Conservation (phyloP, 2,329 filamentous ascomycete genomes). For the Grosmannia serpens region DNA sequence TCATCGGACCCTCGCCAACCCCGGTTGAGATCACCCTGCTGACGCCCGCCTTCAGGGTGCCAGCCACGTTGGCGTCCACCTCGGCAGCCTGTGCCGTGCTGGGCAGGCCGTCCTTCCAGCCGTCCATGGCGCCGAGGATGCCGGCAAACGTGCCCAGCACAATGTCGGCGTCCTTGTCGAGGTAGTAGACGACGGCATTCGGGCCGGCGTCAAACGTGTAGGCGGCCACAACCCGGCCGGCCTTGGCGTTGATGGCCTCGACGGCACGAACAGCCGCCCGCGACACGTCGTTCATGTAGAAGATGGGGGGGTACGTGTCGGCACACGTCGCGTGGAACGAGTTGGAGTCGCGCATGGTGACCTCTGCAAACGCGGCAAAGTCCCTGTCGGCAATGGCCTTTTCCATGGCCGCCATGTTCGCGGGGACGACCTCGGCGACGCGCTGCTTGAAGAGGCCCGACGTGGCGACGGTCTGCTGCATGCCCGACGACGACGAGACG, state of each 20-base stretch:
- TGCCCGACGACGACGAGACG: slow-evolving; percentile 82
- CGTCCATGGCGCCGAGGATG: slow-evolving; percentile 50
- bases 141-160: slow-evolving; percentile 71
- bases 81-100: slow-evolving; percentile 40
- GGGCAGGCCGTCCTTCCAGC: slow-evolving; percentile 54
- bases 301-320: slow-evolving; percentile 94
- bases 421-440: slow-evolving; percentile 55
- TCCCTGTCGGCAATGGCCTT: slow-evolving; percentile 39
- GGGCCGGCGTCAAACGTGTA: slow-evolving; percentile 98
- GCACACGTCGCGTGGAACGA: slow-evolving; percentile 91
- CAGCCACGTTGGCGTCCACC: slow-evolving; percentile 54
- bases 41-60: slow-evolving; percentile 63
- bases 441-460: slow-evolving; percentile 77
- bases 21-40: slow-evolving; percentile 82
- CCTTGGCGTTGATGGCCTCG: slow-evolving; percentile 73
- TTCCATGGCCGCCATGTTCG: slow-evolving; percentile 18
- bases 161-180: slow-evolving; percentile 60
- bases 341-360: slow-evolving; percentile 96
- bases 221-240: slow-evolving; percentile 70
- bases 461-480: slow-evolving; percentile 93
- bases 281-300: slow-evolving; percentile 94
- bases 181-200: slow-evolving; percentile 93
- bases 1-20: slow-evolving; percentile 80
- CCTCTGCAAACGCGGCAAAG: slow-evolving; percentile 75
- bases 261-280: slow-evolving; percentile 78